Percentiles rank a stretch among this genome's conserved stretches.
phyloP scores from a whole-genome alignment of 345 rosid species.

The Boechera retrofracta region DNA sequence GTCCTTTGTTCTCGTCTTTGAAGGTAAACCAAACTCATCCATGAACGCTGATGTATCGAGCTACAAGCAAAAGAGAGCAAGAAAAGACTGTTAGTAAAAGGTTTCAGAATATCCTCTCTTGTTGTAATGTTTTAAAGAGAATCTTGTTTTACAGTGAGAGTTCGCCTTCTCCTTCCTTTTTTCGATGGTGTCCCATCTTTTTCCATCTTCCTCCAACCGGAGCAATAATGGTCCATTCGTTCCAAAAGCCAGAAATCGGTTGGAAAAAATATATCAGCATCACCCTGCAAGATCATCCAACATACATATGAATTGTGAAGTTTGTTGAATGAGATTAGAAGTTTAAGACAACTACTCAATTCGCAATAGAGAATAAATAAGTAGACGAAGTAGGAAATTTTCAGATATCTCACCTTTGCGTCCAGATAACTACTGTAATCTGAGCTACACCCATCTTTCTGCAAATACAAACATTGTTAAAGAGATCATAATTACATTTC shows the following conservation, averaged over 20 bases:
- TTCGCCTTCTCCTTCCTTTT: slow-evolving; percentile 82
- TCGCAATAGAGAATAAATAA: slow-evolving; percentile 6
- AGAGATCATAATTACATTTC: not conserved
- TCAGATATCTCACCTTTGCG: slow-evolving; percentile 68
- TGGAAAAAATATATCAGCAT: slow-evolving; percentile 97
- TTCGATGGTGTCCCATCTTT: slow-evolving; percentile 58
- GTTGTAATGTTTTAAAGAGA: slow-evolving; percentile 1
- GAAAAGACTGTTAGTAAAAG: not conserved
- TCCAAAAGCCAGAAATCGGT: slow-evolving; percentile 95
- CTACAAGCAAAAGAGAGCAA: slow-evolving; percentile 38
- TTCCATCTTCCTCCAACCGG: slow-evolving; percentile 69
- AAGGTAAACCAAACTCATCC: slow-evolving; percentile 92
- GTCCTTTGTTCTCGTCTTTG: slow-evolving; percentile 86
- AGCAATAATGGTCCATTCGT: slow-evolving; percentile 87
- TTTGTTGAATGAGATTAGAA: not conserved
- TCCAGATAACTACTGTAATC: slow-evolving; percentile 88
- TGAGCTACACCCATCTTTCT: slow-evolving; percentile 87
- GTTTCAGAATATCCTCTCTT: slow-evolving; percentile 7
- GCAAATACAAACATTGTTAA: slow-evolving; percentile 45
- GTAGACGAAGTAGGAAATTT: slow-evolving; percentile 5
- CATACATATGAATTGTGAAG: slow-evolving; percentile 21
- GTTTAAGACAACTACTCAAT: not conserved
- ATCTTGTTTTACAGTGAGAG: slow-evolving; percentile 71
- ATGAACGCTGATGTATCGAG: slow-evolving; percentile 88
- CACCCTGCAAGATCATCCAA: slow-evolving; percentile 67